These are phyloP conservation scores for Acanthamoeba triangularis DNA, from an alignment of 208 protist species.

Conservation along the genomic window DNA sequence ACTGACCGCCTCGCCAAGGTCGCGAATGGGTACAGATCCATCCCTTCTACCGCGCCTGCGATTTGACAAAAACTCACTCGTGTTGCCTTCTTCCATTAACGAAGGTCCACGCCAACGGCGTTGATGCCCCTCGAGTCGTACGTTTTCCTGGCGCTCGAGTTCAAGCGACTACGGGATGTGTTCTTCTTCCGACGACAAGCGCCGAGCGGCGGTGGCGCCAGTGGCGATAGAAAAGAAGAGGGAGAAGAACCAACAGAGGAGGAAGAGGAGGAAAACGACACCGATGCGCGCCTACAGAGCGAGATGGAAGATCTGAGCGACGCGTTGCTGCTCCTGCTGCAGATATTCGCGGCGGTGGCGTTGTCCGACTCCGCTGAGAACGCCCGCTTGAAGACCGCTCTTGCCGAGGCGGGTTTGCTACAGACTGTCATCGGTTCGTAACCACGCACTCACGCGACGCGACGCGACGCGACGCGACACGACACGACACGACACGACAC, in stretches of 20 bases:
- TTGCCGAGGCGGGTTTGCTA: slow-evolving; percentile 10
- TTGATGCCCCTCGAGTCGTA: slow-evolving; percentile 8
- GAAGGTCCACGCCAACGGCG: not conserved
- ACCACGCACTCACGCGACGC: not conserved
- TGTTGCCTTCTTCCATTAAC: not conserved
- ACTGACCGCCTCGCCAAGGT: slow-evolving; percentile 44
- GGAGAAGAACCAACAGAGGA: no score
- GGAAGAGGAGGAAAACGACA: not conserved
- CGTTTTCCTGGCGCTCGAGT: slow-evolving; percentile 25
- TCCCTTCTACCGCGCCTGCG: no score
- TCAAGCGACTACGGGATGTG: slow-evolving; percentile 18
- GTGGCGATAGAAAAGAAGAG: not conserved
- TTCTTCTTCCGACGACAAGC: not conserved
- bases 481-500: no score
- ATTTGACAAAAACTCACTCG: no score
- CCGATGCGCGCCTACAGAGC: not conserved
- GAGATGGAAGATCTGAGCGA: slow-evolving; percentile 38
- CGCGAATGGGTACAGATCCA: not conserved
- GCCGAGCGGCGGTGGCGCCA: not conserved
- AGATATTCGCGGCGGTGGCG: slow-evolving; percentile 16
- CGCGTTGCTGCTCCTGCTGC: slow-evolving; percentile 2
- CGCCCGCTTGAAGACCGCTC: not conserved
- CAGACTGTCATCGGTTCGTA: slow-evolving; percentile 12
- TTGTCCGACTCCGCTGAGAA: not conserved
- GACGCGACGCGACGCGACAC: no score